Evolutionary conservation across 1,284 basidiomycete genomes (phyloP), one percentile per base, ranked within the genome.

Genomic region (Ceratobasidium theobromae): DNA sequence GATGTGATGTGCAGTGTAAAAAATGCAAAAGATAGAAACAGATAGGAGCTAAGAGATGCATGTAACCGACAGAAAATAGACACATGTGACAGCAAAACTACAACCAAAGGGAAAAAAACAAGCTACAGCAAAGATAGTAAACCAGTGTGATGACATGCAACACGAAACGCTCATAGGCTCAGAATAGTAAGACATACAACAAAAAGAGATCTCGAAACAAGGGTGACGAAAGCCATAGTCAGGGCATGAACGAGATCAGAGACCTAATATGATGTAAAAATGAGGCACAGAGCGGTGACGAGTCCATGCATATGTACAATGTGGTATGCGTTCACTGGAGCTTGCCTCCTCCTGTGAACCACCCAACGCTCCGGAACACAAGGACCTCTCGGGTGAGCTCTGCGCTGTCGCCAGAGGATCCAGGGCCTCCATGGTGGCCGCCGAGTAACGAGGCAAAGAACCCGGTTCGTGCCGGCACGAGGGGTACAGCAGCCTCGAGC

Each of bases 201-300:
- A 41, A 58, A 41, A 46, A 27, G 43, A 58, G 55, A 58, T 58
- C 55, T 35, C 43, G 55, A 43, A 9, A 48, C n/a, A 43, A 43
- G 40, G 40, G 41, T 4, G 28, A 32, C 53, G 21, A 28, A 28
- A 43, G 45, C 21, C 16, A 18, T 18, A 18, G 16, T 43, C 40
- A 49, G 45, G 48, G 28, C 57, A 60, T 60, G 45, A 21, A 60
- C 45, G 23, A 49, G 46, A 30, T 49, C 43, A 16, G 45, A 60
- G 57, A 58, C 55, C 45, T 18, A 30, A 60, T n/a, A n/a, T 60
- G 57, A 60, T 45, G 57, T 60, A 60, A 60, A 58, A 60, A 32
- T 38, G 43, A 49, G 57, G 30, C 45, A 21, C 57, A 48, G 45
- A 43, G 16, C 21, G 45, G 45, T 5, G 57, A 48, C n/a, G 4